These are phyloP conservation scores for Ilyonectria sp. DNA, from an alignment of 2,329 filamentous ascomycete species.

Conservation along the genomic window DNA sequence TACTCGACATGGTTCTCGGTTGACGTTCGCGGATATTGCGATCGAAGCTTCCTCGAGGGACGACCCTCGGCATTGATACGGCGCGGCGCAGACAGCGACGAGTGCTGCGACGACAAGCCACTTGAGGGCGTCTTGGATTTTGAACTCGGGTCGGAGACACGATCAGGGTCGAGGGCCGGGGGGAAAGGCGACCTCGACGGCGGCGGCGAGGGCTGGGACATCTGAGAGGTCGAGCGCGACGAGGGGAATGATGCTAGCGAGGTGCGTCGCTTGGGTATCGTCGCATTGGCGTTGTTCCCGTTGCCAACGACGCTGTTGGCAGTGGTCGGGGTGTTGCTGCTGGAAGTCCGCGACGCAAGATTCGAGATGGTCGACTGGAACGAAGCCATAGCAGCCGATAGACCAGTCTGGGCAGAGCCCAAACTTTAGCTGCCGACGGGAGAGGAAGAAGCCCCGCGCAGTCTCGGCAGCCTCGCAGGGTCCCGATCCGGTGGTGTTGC, in stretches of 20 bases:
- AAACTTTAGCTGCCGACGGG: constrained; percentile 28
- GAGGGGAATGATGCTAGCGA: constrained; percentile 78
- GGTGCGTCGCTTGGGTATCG: constrained; percentile 57
- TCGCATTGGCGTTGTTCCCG: constrained; percentile 53
- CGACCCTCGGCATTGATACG: constrained; percentile 66
- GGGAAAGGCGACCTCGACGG: constrained; percentile 71
- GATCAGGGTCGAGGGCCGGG: constrained; percentile 65
- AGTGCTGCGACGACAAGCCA: constrained; percentile 73
- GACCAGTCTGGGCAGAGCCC: constrained; percentile 33
- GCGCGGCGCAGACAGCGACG: constrained; percentile 69
- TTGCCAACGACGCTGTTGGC: constrained; percentile 55
- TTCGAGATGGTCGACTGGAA: constrained; percentile 58
- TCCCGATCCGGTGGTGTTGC: constrained; percentile 40
- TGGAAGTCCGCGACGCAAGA: constrained; percentile 53
- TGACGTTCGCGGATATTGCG: constrained; percentile 82
- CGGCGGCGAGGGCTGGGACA: constrained; percentile 68
- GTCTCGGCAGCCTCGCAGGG: constrained; percentile 38
- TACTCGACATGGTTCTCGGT: constrained; percentile 97
- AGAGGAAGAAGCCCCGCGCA: constrained; percentile 27
- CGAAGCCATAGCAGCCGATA: constrained; percentile 43
- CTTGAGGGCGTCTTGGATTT: constrained; percentile 73
- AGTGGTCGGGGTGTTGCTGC: constrained; percentile 37
- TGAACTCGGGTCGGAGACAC: constrained; percentile 71
- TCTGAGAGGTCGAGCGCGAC: constrained; percentile 70
- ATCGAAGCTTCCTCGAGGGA: constrained; percentile 72